Base-by-base conservation (phyloP, 257 asterid species). In the Petunia secreta region DNA sequence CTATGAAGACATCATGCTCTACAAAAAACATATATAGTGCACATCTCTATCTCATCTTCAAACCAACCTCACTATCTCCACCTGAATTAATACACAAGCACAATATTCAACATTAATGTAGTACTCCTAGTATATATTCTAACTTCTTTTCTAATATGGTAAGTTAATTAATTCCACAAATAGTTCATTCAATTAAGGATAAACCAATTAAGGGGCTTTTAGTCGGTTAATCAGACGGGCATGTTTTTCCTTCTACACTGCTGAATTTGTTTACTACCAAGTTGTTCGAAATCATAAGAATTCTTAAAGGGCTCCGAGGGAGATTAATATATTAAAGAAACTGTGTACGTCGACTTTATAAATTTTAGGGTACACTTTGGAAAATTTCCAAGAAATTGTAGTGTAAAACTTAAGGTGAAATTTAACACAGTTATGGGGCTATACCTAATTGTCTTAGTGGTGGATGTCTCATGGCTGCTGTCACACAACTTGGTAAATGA, bases 1-100 rank as follows among this genome's bases (percentile, higher is more conserved):
- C 85, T 69, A 40, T 54, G 65, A 79, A 78, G 80, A 62, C 83
- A 80, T 67, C 75, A 80, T n/a, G 77, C 68, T 65, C 8, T 66
- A 81, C 58, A 58, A 36, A 39, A 59, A 48, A 54, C n/a, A 25
- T 79, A 1, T 10, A 25, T 63, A 78, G 90, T 87, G 89, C 82
- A 68, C 88, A 83, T 86, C 90, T 68, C 80, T 75, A 81, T 85
- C 88, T 41, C 81, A 79, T 78, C 81, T 80, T 75, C 78, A 83
- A 80, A 50, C 87, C 87, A 78, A 82, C 87, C 88, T 80, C 81
- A 58, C 53, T 43, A n/a, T 16, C 15, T 40, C 80, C 69, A 41
- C 80, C 80, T 69, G 66, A 25, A 25, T 25, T 13, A 6, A 59
- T 10, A 54, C 59, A 11, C 39, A 44, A 16, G 16, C 58, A 69